Conservation (phyloP, 2,329 filamentous ascomycete species). For the Cryphonectria naterciae region DNA sequence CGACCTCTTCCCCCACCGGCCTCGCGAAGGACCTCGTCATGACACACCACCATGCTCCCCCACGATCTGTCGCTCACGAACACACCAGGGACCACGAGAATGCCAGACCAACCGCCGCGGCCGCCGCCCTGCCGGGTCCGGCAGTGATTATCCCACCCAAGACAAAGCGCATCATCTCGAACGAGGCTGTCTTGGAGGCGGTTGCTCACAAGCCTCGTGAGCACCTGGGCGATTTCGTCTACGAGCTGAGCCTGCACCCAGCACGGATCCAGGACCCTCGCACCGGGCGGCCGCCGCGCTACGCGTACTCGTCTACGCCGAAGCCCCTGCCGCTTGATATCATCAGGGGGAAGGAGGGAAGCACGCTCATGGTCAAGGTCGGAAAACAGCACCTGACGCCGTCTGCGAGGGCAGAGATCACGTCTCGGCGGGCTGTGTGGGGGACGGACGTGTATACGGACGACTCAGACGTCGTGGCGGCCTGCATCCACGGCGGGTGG, state of each 20-base stretch:
- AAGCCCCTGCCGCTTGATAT: conserved; percentile 76
- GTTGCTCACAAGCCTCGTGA: conserved; percentile 72
- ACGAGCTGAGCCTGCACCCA: conserved; percentile 68
- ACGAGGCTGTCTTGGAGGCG: conserved; percentile 71
- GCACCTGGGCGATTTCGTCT: conserved; percentile 84
- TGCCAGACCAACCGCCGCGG: conserved; percentile 38
- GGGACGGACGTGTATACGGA: conserved; percentile 95
- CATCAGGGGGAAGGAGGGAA: conserved; percentile 79
- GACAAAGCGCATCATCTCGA: conserved; percentile 68
- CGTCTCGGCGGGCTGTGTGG: conserved; percentile 80
- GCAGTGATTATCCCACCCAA: conserved; percentile 58
- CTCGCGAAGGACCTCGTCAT: conserved; percentile 42
- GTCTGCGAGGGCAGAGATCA: conserved; percentile 79
- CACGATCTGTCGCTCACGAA: conserved; percentile 31
- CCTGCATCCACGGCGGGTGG: conserved; percentile 92
- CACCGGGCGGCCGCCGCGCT: conserved; percentile 50
- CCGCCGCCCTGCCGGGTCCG: conserved; percentile 41
- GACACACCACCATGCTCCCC: conserved; percentile 55
- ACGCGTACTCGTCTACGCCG: conserved; percentile 55
- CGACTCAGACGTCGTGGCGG: conserved; percentile 90
- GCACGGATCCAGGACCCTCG: conserved; percentile 53
- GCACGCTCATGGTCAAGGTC: conserved; percentile 86
- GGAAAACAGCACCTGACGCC: conserved; percentile 76
- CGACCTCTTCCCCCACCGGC: conserved; percentile 50
- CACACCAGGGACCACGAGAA: conserved; percentile 41